These are phyloP conservation scores for Fraxinus excelsior DNA, from an alignment of 257 asterid genomes.

Conservation along the genomic window DNA sequence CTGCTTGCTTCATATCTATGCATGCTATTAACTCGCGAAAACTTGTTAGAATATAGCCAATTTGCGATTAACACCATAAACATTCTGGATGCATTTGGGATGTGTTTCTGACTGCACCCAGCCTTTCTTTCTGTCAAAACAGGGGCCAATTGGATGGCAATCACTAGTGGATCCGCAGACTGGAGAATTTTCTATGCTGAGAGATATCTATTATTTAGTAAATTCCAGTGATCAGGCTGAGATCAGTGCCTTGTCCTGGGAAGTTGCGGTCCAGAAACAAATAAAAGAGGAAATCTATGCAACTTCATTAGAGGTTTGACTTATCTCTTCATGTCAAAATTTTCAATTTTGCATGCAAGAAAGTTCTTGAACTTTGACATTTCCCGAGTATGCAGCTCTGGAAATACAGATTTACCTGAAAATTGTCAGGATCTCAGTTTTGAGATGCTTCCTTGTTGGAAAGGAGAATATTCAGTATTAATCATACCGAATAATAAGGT, in stretches of 20 bases:
- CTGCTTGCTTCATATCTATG: constrained; percentile 4
- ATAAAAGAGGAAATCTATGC: constrained; percentile 87
- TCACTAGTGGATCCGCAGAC: constrained; percentile 66
- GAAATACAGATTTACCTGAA: constrained; percentile 6
- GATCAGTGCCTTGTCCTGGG: constrained; percentile 90
- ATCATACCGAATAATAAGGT: no score
- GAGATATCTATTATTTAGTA: constrained; percentile 66
- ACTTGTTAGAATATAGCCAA: constrained; percentile 14
- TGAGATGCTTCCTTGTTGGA: constrained; percentile 14
- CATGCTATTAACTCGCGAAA: not conserved
- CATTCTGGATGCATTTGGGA: constrained; percentile 15
- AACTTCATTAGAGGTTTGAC: constrained; percentile 75
- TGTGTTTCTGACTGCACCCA: constrained; percentile 25
- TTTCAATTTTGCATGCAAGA: constrained; percentile 23
- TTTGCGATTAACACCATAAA: constrained; percentile 2
- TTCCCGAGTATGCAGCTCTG: constrained; percentile 17
- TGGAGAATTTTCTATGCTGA: constrained; percentile 62
- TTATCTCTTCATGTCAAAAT: constrained; percentile 15
- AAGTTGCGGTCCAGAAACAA: constrained; percentile 86
- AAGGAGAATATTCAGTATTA: no score
- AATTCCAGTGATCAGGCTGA: constrained; percentile 68
- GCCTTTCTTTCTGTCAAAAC: constrained; percentile 34
- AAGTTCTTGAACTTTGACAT: constrained; percentile 7
- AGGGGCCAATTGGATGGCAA: constrained; percentile 98
- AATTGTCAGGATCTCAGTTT: constrained; percentile 17